Conservation (phyloP, 2,329 filamentous ascomycete species). For the Calonectria hongkongensis region DNA sequence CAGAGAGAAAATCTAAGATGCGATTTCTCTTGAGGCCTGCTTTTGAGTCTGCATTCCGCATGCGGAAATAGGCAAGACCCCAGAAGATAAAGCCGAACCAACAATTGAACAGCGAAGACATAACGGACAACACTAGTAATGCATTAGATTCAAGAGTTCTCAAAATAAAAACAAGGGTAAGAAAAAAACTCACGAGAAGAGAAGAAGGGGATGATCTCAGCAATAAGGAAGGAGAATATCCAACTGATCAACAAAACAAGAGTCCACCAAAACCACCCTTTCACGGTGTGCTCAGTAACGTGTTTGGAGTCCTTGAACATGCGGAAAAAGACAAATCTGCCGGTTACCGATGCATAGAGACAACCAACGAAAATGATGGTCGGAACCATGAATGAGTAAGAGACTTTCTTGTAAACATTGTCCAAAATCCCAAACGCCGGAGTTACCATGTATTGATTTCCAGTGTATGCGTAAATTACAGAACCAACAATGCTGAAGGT, state of each 20-base stretch:
- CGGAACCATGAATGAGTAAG: conserved; percentile 96
- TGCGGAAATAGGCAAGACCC: conserved; percentile 86
- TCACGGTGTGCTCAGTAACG: conserved; percentile 85
- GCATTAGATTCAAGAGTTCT: conserved; percentile 8
- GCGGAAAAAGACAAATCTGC: conserved; percentile 94
- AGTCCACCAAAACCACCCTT: conserved; percentile 88
- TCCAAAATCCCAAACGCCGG: conserved; percentile 91
- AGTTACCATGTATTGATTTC: conserved; percentile 90
- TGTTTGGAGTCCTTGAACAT: conserved; percentile 87
- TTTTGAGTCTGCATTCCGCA: conserved; percentile 78
- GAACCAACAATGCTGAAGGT: conserved; percentile 89
- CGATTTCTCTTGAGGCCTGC: conserved; percentile 70
- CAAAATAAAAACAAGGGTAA: background rate
- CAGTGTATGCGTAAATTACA: conserved; percentile 89
- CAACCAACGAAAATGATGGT: conserved; percentile 95
- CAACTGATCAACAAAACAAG: conserved; percentile 82
- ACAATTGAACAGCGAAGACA: conserved; percentile 92
- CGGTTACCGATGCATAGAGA: conserved; percentile 91
- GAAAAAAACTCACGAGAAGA: conserved; percentile 74
- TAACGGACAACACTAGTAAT: conserved; percentile 75
- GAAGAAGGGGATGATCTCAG: conserved; percentile 96
- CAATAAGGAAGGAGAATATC: conserved; percentile 92
- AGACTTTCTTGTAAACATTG: conserved; percentile 88
- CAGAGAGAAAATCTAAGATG: conserved; percentile 70
- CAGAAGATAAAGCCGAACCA: conserved; percentile 98